Percentiles rank a stretch among this genome's conserved stretches.
phyloP scores from a whole-genome alignment of 441 rosid genomes.

The Euphorbia schlechtendalii region DNA sequence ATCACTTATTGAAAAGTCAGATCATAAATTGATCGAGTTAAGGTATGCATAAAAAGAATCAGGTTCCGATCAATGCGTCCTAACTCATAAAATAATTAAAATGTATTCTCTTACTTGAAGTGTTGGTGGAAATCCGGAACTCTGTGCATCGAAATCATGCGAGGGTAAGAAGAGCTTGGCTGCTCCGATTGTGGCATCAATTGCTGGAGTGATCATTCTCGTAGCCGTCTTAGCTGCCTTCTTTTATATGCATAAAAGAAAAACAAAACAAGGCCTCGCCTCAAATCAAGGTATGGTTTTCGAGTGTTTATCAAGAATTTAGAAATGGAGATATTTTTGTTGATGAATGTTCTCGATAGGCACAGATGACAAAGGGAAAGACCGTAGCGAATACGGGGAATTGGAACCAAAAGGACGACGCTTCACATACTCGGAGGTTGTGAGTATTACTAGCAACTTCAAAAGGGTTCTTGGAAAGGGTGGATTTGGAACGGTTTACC shows the following conservation, averaged over 20 bases:
- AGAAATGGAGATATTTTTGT: no score
- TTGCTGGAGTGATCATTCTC: conserved; percentile 19
- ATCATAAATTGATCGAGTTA: not conserved
- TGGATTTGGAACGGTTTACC: conserved; percentile 34
- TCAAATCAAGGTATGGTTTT: no score
- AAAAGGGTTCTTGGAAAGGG: conserved; percentile 27
- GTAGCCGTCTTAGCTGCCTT: conserved; percentile 14
- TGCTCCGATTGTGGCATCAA: conserved; percentile 32
- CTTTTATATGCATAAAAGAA: conserved; percentile 23
- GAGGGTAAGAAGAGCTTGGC: conserved; percentile 21
- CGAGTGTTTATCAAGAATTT: not conserved
- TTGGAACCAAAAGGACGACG: conserved; percentile 13
- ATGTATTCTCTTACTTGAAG: not conserved
- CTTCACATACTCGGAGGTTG: conserved; percentile 28
- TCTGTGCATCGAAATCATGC: conserved; percentile 33
- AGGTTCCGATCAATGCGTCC: no score
- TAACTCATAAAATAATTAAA: no score
- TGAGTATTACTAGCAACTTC: conserved; percentile 32
- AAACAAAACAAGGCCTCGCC: conserved; percentile 21
- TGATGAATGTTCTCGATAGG: no score
- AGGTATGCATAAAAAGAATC: not conserved
- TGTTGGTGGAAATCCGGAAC: conserved; percentile 30
- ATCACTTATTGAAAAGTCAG: conserved; percentile 9
- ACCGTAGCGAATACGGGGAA: conserved; percentile 1
- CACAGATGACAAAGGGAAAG: not conserved